A percentile compares a stretch with the other conserved stretches of the same genome.
Conservation (phyloP, 2,329 filamentous ascomycete species). For the Aureobasidium sp. region DNA sequence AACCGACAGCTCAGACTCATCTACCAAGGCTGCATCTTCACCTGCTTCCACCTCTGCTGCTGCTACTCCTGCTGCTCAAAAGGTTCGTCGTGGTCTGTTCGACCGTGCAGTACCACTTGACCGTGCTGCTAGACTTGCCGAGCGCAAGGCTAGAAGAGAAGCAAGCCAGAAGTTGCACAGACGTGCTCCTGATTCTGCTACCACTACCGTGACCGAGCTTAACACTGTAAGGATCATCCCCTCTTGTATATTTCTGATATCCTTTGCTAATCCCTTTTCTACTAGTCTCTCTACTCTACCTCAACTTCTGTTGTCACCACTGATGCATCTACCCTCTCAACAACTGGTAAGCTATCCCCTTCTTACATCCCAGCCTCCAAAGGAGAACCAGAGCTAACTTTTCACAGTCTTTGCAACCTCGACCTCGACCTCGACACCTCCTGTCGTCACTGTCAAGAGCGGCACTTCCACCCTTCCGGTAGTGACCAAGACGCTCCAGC, state of each 20-base stretch:
- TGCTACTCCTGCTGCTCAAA: slow-evolving; percentile 15
- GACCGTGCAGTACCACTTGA: slow-evolving; percentile 16
- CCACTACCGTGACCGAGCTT: slow-evolving; percentile 26
- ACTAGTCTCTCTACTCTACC: slow-evolving; percentile 20
- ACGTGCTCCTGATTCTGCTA: slow-evolving; percentile 29
- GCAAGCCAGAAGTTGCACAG: slow-evolving; percentile 17
- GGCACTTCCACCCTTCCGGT: slow-evolving; percentile 13
- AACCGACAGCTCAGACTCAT: slow-evolving; percentile 2
- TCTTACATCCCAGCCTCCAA: neutral
- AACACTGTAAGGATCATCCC: slow-evolving; percentile 19
- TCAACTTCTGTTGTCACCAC: slow-evolving; percentile 14
- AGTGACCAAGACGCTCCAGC: neutral
- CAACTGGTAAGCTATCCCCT: neutral
- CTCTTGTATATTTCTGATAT: neutral
- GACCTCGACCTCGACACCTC: neutral
- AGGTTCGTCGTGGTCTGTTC: slow-evolving; percentile 19
- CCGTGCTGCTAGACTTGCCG: slow-evolving; percentile 20
- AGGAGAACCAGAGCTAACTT: neutral
- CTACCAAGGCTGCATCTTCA: too few species aligned
- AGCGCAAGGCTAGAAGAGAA: slow-evolving; percentile 24
- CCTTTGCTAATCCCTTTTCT: neutral
- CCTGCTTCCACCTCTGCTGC: slow-evolving; percentile 12
- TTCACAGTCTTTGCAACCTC: neutral
- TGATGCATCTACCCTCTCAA: slow-evolving; percentile 13
- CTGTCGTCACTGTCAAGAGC: slow-evolving; percentile 6